phyloP scores from a whole-genome alignment of 176 grass and related monocot genomes.

The Triticum urartu region DNA sequence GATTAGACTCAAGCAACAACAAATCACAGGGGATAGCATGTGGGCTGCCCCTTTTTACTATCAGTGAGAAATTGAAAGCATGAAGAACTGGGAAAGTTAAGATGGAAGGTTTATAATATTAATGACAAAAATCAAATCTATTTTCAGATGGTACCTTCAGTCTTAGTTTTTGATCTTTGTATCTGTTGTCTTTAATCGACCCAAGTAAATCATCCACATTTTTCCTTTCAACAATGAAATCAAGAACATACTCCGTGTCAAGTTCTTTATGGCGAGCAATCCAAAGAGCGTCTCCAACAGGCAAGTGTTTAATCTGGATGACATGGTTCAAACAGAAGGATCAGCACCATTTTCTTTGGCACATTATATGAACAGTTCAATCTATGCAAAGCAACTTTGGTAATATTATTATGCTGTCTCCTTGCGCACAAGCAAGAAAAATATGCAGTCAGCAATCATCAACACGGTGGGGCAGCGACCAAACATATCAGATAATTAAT shows the following conservation, averaged over 20 bases:
- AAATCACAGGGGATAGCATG: not conserved
- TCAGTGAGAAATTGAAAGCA: not conserved
- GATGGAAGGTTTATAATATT: too few relatives aligned
- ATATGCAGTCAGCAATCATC: not conserved
- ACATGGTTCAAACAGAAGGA: conserved; percentile 28
- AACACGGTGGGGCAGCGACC: not conserved
- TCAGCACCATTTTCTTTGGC: conserved; percentile 14
- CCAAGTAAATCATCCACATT: conserved; percentile 61
- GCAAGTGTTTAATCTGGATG: conserved; percentile 63
- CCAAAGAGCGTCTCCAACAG: conserved; percentile 93
- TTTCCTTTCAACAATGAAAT: conserved; percentile 95
- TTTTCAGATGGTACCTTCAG: conserved; percentile 53
- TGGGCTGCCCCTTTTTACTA: not conserved
- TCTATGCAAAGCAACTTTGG: not conserved
- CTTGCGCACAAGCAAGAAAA: conserved; percentile 1
- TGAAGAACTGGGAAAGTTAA: too few relatives aligned
- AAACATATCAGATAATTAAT: not conserved
- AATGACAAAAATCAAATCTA: too few relatives aligned
- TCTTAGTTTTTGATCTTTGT: conserved; percentile 92
- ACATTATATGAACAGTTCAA: conserved; percentile 16
- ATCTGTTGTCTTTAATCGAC: conserved; percentile 82
- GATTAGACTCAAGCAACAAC: not conserved
- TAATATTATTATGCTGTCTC: not conserved
- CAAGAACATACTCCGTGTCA: conserved; percentile 82
- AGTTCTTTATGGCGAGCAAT: conserved; percentile 53